phyloP scores from a whole-genome alignment of 306 rosid genomes.

The Vachellia collinsii region DNA sequence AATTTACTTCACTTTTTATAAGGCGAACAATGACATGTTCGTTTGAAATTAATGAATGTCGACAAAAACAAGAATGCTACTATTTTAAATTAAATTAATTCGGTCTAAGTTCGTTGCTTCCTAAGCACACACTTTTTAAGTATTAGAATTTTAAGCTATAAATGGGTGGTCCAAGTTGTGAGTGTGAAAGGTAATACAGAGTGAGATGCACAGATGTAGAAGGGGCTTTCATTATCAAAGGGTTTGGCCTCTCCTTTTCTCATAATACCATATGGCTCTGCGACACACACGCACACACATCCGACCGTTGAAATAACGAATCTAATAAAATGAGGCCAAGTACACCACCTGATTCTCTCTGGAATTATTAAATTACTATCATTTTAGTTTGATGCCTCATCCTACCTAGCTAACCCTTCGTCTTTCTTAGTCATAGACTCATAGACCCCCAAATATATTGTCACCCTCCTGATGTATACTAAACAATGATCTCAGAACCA shows the following conservation, averaged over 20 bases:
- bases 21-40: not conserved
- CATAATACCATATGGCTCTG: not conserved
- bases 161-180: not conserved
- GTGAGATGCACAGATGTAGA: not conserved
- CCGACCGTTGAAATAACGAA: slow-evolving; percentile 36
- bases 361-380: slow-evolving; percentile 21
- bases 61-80: not conserved
- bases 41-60: not conserved
- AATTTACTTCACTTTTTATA: not conserved
- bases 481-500: not conserved
- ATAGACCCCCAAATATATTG: not conserved
- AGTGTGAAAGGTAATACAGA: not conserved
- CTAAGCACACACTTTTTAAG: not conserved
- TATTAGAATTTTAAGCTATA: not conserved
- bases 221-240: slow-evolving; percentile 29
- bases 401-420: slow-evolving; percentile 26
- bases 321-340: slow-evolving; percentile 26
- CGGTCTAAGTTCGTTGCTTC: not conserved
- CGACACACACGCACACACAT: not conserved
- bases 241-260: slow-evolving; percentile 37
- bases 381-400: slow-evolving; percentile 36
- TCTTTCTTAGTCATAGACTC: not conserved
- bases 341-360: too few species aligned
- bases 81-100: not conserved
- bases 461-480: slow-evolving; percentile 2